phyloP scores from a whole-genome alignment of 2,329 filamentous ascomycete species.

The Sordariomycetes sp. region DNA sequence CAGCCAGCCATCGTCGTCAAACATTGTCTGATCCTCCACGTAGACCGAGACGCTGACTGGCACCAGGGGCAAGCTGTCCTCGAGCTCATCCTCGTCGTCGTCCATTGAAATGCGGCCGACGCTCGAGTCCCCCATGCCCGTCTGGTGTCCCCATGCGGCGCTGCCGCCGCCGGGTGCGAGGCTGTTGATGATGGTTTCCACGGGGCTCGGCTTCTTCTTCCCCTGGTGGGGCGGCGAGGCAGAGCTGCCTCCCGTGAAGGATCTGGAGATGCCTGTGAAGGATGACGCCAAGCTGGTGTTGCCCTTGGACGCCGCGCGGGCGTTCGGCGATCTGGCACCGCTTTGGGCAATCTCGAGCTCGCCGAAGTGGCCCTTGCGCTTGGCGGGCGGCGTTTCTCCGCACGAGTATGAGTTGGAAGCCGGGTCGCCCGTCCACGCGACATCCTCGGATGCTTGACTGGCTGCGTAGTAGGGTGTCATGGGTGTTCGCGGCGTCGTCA shows the following conservation, averaged over 20 bases:
- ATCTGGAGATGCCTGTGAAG: constrained; percentile 44
- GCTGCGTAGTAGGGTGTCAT: constrained; percentile 46
- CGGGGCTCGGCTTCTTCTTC: constrained; percentile 51
- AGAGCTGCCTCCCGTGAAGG: constrained; percentile 25
- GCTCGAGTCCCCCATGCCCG: constrained; percentile 33
- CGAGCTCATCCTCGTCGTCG: constrained; percentile 41
- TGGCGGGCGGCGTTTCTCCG: constrained; percentile 50
- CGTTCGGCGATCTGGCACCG: constrained; percentile 1
- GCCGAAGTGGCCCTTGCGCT: neutral
- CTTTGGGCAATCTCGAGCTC: constrained; percentile 41
- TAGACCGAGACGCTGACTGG: constrained; percentile 42
- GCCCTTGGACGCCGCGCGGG: constrained; percentile 1
- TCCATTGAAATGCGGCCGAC: constrained; percentile 41
- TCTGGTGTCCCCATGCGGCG: constrained; percentile 32
- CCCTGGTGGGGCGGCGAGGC: constrained; percentile 33
- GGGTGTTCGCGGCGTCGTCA: constrained; percentile 49
- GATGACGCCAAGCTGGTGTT: constrained; percentile 40
- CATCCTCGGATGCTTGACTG: constrained; percentile 48
- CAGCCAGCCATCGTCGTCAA: constrained; percentile 61
- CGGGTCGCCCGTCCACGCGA: constrained; percentile 41
- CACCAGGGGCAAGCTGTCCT: constrained; percentile 25
- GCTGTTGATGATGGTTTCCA: constrained; percentile 48
- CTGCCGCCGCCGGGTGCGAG: constrained; percentile 33
- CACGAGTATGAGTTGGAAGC: constrained; percentile 50
- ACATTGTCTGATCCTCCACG: constrained; percentile 53